A percentile compares a stretch with the other conserved stretches of the same genome.
These are phyloP conservation scores for Phytopythium aichiense DNA, from an alignment of 352 stramenopile species.

Conservation along the genomic window DNA sequence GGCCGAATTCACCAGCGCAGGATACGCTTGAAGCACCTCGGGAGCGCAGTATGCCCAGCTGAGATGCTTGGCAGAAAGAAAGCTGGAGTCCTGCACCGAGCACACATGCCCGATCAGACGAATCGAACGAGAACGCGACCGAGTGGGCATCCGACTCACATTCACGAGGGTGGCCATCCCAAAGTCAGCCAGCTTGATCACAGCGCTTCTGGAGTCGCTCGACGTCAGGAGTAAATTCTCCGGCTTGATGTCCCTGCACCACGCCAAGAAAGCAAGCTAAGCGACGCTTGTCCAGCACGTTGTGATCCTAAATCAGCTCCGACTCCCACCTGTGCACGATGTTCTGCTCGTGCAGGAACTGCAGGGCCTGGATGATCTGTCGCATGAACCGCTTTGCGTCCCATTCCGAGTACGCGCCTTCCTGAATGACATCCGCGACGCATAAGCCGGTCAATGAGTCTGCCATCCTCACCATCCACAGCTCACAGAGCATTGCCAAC, in stretches of 20 bases:
- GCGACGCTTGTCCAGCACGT: slow-evolving; percentile 8
- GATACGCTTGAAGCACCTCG: slow-evolving; percentile 41
- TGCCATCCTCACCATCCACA: background rate
- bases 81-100: slow-evolving; percentile 24
- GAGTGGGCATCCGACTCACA: slow-evolving; percentile 10
- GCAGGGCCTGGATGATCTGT: slow-evolving; percentile 55
- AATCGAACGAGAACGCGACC: background rate
- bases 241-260: slow-evolving; percentile 68
- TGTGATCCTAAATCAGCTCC: slow-evolving; percentile 24
- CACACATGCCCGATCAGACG: background rate
- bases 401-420: slow-evolving; percentile 76
- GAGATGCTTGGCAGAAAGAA: slow-evolving; percentile 43
- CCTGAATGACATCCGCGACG: slow-evolving; percentile 9
- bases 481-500: background rate
- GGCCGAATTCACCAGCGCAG: background rate
- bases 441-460: background rate
- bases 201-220: slow-evolving; percentile 51
- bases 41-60: slow-evolving; percentile 68
- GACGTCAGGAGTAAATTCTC: slow-evolving; percentile 85
- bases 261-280: slow-evolving; percentile 8
- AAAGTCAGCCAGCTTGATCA: slow-evolving; percentile 86
- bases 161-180: slow-evolving; percentile 61
- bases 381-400: slow-evolving; percentile 43
- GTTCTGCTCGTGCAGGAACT: slow-evolving; percentile 59
- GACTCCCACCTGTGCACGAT: slow-evolving; percentile 59